phyloP scores from a whole-genome alignment of 129 eudicot species.

The Mikania micrantha region DNA sequence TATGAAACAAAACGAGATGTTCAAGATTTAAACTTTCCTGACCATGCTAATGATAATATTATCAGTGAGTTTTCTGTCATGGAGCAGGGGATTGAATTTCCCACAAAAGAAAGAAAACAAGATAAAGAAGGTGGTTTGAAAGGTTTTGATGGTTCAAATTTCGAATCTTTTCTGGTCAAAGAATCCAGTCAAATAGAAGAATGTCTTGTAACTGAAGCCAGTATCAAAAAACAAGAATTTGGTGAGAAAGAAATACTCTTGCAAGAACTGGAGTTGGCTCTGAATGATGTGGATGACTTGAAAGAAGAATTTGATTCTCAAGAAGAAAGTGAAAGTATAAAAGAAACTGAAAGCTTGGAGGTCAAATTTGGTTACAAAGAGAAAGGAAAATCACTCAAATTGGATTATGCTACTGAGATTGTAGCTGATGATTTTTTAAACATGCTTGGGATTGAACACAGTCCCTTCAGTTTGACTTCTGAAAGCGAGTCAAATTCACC shows the following conservation, averaged over 20 bases:
- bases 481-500: constrained; percentile 94
- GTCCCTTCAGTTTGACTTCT: constrained; percentile 56
- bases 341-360: constrained; percentile 34
- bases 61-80: constrained; percentile 34
- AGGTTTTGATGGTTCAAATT: constrained; percentile 9
- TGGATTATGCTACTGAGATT: constrained; percentile 54
- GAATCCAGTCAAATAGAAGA: constrained; percentile 29
- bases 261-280: constrained; percentile 67
- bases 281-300: constrained; percentile 42
- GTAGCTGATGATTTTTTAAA: constrained; percentile 72
- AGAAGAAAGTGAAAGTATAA: constrained; percentile 38
- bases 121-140: background rate
- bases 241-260: constrained; percentile 51
- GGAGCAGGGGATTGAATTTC: constrained; percentile 47
- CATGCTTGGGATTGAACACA: constrained; percentile 73
- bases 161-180: constrained; percentile 11
- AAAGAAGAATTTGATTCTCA: constrained; percentile 60
- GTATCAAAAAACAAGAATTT: constrained; percentile 21
- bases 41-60: constrained; percentile 18
- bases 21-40: constrained; percentile 16
- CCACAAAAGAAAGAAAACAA: constrained; percentile 22
- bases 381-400: constrained; percentile 41
- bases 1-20: constrained; percentile 29
- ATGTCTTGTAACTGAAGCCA: constrained; percentile 21
- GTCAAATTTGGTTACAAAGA: constrained; percentile 27